Base-by-base conservation (phyloP, 2,329 filamentous ascomycete species). In the Tolypocladium endophyticum region DNA sequence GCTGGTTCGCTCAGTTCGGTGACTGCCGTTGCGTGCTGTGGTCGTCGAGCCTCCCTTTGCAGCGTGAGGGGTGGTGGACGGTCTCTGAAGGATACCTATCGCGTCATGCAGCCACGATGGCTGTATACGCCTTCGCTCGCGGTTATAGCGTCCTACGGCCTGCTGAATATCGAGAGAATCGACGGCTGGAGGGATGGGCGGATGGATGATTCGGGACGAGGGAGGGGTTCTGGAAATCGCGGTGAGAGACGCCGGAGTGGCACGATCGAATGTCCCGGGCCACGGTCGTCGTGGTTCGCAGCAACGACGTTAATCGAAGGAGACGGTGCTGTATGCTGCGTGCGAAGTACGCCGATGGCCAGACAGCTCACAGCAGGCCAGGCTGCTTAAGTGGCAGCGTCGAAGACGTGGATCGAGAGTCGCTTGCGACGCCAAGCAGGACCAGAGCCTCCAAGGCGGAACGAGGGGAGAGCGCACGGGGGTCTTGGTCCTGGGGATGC, bases 71-170 rank as follows among this genome's bases (percentile, higher is more conserved):
- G 12, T 39, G 39, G 39, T 50, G 53, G 58, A 55, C 45, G 59
- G 62, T 62, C 62, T 64, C 60, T 60, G 58, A 60, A 23, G 56
- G 43, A 47, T n/a, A 45, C 5, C 36, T n/a, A 54, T 61, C 59
- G 63, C 60, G 61, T 63, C 59, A 57, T 61, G 54, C 62, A 59
- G 61, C 55, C 56, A 57, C 58, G 58, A 60, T 58, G n/a, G 57
- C 43, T 45, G 38, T 35, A 47, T 16, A 28, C 33, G 25, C 35
- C 23, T 30, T 57, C 58, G 45, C 38, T 43, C 36, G 20, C 11
- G 20, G 45, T 14, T 28, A 9, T 16, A 45, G 28, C 23, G 36
- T 53, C 43, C 45, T 45, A 28, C 55, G 9, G 43, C 53, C 43
- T 12, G 33, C 38, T 47, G 55, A 36, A 35, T 36, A 18, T 57